Conservation (phyloP, 805 yeast genomes). For the Vanderwaltozyma verrucispora region DNA sequence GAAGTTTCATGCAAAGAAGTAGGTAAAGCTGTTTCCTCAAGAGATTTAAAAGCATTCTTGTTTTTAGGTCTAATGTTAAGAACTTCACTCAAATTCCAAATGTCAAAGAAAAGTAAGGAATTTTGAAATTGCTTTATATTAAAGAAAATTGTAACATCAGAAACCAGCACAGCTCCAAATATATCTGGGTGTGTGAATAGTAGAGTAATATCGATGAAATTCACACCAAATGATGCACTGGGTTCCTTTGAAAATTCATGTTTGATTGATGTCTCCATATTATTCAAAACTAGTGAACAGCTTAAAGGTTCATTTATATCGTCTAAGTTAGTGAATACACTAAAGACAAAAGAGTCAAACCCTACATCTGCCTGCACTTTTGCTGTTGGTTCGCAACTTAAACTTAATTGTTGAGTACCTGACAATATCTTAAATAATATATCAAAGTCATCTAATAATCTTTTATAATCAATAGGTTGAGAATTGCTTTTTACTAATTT, state of each 20-base stretch:
- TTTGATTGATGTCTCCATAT: conserved; percentile 62
- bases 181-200: conserved; percentile 37
- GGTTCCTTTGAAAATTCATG: conserved; percentile 86
- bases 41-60: conserved; percentile 1
- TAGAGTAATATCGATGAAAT: conserved; percentile 39
- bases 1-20: conserved; percentile 28
- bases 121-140: conserved; percentile 84
- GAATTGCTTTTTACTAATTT: conserved; percentile 2
- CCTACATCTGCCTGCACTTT: conserved; percentile 82
- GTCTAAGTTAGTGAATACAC: conserved; percentile 41
- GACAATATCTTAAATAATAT: conserved; percentile 52
- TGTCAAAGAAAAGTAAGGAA: conserved; percentile 66
- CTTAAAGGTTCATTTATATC: conserved; percentile 33
- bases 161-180: conserved; percentile 41
- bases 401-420: conserved; percentile 60
- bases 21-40: background rate
- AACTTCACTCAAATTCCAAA: conserved; percentile 55
- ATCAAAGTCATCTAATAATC: conserved; percentile 45
- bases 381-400: conserved; percentile 92
- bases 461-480: conserved; percentile 30
- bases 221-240: conserved; percentile 56
- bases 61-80: conserved; percentile 11
- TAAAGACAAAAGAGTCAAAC: conserved; percentile 53
- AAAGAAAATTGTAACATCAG: conserved; percentile 50
- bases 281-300: conserved; percentile 39